These are phyloP conservation scores for Chlorella sorokiniana DNA, from an alignment of 139 green algal genomes.

Conservation along the genomic window DNA sequence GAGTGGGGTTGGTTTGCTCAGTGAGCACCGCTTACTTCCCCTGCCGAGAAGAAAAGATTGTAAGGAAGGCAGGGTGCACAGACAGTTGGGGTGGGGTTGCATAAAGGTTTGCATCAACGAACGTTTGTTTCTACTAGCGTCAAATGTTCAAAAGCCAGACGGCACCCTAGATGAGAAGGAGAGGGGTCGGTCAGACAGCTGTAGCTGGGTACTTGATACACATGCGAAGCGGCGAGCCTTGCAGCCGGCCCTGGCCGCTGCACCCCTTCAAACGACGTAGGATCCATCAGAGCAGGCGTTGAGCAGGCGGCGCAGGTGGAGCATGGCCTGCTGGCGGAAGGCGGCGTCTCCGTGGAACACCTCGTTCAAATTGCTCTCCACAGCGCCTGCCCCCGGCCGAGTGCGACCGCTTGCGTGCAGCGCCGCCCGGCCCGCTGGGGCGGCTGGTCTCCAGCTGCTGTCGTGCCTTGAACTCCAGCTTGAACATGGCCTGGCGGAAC, in stretches of 20 bases:
- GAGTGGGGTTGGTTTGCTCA: background rate
- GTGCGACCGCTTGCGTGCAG: conserved; percentile 6
- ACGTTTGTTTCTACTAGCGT: no score
- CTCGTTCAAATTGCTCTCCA: background rate
- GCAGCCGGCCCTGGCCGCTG: no score
- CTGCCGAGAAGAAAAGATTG: no score
- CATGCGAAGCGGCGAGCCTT: no score
- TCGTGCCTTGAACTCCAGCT: conserved; percentile 32
- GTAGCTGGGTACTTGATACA: no score
- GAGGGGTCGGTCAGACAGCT: no score
- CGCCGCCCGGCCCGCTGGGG: background rate
- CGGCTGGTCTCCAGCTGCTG: conserved; percentile 14
- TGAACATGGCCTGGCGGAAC: conserved; percentile 35
- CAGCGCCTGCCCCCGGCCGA: background rate
- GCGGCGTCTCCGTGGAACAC: conserved; percentile 6
- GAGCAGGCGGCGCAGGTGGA: conserved; percentile 33
- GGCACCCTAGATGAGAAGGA: no score
- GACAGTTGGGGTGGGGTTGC: no score
- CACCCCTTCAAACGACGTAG: no score
- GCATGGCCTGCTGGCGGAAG: conserved; percentile 24
- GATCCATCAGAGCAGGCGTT: background rate
- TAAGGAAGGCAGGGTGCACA: no score
- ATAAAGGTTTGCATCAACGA: no score
- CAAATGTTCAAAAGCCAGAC: no score
- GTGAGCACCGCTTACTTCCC: background rate